Percentiles rank a stretch among this genome's conserved stretches.
Evolutionary conservation across 2,329 filamentous ascomycete species (phyloP).

Genomic region (Colletotrichum tamarilloi): DNA sequence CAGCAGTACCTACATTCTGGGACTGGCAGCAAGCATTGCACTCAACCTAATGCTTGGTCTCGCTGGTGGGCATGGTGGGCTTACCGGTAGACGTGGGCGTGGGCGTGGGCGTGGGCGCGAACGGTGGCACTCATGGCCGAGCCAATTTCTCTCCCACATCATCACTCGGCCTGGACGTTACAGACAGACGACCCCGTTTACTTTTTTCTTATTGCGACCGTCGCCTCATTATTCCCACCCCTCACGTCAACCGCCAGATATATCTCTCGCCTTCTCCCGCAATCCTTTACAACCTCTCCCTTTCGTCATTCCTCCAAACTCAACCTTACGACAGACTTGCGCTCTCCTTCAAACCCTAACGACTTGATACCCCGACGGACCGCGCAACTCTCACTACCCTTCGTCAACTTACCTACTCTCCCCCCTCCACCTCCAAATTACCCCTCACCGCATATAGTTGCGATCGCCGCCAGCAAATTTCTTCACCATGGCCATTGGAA

Average conservation of each 20-base stretch:
- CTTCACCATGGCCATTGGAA: slow-evolving; percentile 79
- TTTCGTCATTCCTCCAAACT: background rate
- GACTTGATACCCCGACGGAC: slow-evolving; percentile 34
- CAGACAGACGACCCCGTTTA: slow-evolving; percentile 32
- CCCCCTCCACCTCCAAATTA: background rate
- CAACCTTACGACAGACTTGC: background rate
- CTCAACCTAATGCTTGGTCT: background rate
- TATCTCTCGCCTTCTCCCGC: slow-evolving; percentile 24
- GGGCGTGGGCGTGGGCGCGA: too few species aligned
- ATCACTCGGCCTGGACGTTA: slow-evolving; percentile 23
- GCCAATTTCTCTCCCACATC: slow-evolving; percentile 35
- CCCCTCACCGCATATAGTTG: slow-evolving; percentile 19
- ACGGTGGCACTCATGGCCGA: slow-evolving; percentile 13
- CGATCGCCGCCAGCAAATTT: slow-evolving; percentile 26
- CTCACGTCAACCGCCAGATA: slow-evolving; percentile 10
- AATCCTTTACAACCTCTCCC: background rate
- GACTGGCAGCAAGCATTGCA: background rate
- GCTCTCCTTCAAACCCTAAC: slow-evolving; percentile 21
- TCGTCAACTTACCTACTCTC: background rate
- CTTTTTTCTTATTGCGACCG: slow-evolving; percentile 31
- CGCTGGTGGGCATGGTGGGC: too few species aligned
- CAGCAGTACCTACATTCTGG: too few species aligned
- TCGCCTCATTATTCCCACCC: slow-evolving; percentile 9
- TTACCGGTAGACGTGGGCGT: too few species aligned
- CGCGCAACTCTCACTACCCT: background rate